Evolutionary conservation across 805 yeast genomes (phyloP).

Genomic region (Kregervanrija pseudodelftensis): DNA sequence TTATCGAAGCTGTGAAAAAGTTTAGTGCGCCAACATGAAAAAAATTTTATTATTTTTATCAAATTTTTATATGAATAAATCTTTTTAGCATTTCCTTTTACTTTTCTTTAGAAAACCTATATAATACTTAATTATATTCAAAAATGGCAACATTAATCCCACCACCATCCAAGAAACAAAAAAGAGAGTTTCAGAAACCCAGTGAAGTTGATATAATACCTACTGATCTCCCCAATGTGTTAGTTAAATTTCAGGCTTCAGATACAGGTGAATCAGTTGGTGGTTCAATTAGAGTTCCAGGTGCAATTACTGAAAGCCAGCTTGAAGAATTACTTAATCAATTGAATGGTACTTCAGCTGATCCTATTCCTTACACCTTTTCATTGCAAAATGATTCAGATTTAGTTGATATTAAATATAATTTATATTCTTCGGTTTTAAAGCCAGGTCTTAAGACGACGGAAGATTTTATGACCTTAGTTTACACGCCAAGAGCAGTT

Average conservation of each 20-base stretch:
- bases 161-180: slow-evolving; percentile 87
- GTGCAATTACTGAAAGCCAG: slow-evolving; percentile 76
- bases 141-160: slow-evolving; percentile 89
- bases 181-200: slow-evolving; percentile 73
- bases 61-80: too few relatives aligned
- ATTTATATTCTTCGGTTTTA: slow-evolving; percentile 71
- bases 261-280: slow-evolving; percentile 87
- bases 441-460: slow-evolving; percentile 84
- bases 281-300: slow-evolving; percentile 85
- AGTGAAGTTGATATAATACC: slow-evolving; percentile 72
- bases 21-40: too few relatives aligned
- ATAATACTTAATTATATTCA: too few relatives aligned
- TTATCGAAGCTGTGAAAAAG: too few relatives aligned
- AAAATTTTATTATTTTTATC: too few relatives aligned
- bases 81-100: too few relatives aligned
- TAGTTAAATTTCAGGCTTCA: slow-evolving; percentile 84
- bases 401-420: slow-evolving; percentile 67
- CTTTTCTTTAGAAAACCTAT: slow-evolving; percentile 17
- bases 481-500: slow-evolving; percentile 91
- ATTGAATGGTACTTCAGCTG: slow-evolving; percentile 61
- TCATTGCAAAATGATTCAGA: slow-evolving; percentile 50
- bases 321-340: slow-evolving; percentile 83
- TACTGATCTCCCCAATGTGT: slow-evolving; percentile 74
- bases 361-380: slow-evolving; percentile 86
- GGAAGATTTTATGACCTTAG: slow-evolving; percentile 86